A percentile compares a stretch with the other conserved stretches of the same genome.
phyloP scores from a whole-genome alignment of 2,329 filamentous ascomycete species.

The Fusarium chaquense region DNA sequence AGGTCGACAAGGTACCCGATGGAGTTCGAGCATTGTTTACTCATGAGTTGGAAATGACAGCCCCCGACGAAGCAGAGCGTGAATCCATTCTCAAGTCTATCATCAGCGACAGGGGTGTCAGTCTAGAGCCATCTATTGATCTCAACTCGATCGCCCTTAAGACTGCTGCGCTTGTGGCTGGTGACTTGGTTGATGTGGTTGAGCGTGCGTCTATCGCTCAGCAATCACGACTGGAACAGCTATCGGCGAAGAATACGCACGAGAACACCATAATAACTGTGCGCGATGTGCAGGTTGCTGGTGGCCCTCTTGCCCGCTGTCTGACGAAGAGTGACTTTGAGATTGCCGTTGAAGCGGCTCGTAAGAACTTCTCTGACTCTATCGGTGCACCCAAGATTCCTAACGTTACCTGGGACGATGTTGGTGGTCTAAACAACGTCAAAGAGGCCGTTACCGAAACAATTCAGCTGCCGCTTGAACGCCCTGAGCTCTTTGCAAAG shows the following conservation, averaged over 20 bases:
- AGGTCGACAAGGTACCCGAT: slow-evolving; percentile 93
- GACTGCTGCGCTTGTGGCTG: slow-evolving; percentile 94
- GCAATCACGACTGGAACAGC: slow-evolving; percentile 77
- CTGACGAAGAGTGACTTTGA: slow-evolving; percentile 89
- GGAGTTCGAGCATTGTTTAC: slow-evolving; percentile 91
- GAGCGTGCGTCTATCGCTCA: slow-evolving; percentile 87
- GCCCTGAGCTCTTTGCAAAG: slow-evolving; percentile 94
- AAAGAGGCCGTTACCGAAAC: slow-evolving; percentile 98
- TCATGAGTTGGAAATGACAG: slow-evolving; percentile 92
- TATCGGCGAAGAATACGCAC: slow-evolving; percentile 66
- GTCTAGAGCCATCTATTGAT: slow-evolving; percentile 86
- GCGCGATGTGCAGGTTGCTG: slow-evolving; percentile 88
- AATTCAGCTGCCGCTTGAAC: slow-evolving; percentile 90
- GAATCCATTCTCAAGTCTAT: slow-evolving; percentile 87
- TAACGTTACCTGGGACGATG: slow-evolving; percentile 96
- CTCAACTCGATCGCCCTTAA: slow-evolving; percentile 89
- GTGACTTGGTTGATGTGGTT: slow-evolving; percentile 93
- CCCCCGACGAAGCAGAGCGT: slow-evolving; percentile 91
- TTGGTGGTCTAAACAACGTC: slow-evolving; percentile 91
- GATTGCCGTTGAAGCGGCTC: slow-evolving; percentile 90
- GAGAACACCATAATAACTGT: slow-evolving; percentile 67
- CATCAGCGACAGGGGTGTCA: slow-evolving; percentile 79
- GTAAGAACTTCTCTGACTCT: slow-evolving; percentile 97
- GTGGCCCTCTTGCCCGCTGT: slow-evolving; percentile 81
- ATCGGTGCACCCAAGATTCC: slow-evolving; percentile 98